These are phyloP conservation scores for Penicillium sp. DNA, from an alignment of 2,329 filamentous ascomycete genomes.

Conservation along the genomic window DNA sequence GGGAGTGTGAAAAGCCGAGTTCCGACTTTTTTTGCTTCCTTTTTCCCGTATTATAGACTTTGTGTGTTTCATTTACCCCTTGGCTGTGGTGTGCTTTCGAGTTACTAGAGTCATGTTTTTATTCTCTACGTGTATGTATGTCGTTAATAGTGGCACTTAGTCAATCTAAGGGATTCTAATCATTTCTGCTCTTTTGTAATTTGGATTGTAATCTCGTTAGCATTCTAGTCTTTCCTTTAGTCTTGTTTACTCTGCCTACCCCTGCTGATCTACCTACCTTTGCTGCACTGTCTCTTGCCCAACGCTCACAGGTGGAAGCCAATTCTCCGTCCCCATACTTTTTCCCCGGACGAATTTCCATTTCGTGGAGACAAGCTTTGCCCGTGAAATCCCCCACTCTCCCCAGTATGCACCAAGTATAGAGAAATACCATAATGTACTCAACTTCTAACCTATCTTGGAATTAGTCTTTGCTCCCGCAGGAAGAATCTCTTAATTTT, in stretches of 20 bases:
- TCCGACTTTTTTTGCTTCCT: conserved; percentile 19
- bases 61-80: conserved; percentile 32
- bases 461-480: neutral
- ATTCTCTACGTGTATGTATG: conserved; percentile 44
- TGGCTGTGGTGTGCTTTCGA: conserved; percentile 28
- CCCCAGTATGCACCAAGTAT: conserved; percentile 2
- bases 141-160: conserved; percentile 44
- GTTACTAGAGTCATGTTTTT: conserved; percentile 37
- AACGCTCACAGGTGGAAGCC: conserved; percentile 28
- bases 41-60: conserved; percentile 42
- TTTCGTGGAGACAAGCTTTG: conserved; percentile 18
- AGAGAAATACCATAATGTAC: neutral
- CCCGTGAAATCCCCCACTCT: conserved; percentile 1
- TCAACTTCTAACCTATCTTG: neutral
- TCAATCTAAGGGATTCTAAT: conserved; percentile 39
- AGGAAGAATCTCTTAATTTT: neutral
- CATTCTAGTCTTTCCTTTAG: too few relatives aligned
- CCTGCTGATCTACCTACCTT: neutral
- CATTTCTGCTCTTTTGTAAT: conserved; percentile 11
- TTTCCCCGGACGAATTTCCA: conserved; percentile 17
- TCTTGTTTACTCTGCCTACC: neutral
- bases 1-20: conserved; percentile 17
- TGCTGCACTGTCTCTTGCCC: neutral
- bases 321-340: conserved; percentile 17
- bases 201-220: too few relatives aligned